phyloP scores from a whole-genome alignment of 306 rosid genomes.

The Vigna hirtella region DNA sequence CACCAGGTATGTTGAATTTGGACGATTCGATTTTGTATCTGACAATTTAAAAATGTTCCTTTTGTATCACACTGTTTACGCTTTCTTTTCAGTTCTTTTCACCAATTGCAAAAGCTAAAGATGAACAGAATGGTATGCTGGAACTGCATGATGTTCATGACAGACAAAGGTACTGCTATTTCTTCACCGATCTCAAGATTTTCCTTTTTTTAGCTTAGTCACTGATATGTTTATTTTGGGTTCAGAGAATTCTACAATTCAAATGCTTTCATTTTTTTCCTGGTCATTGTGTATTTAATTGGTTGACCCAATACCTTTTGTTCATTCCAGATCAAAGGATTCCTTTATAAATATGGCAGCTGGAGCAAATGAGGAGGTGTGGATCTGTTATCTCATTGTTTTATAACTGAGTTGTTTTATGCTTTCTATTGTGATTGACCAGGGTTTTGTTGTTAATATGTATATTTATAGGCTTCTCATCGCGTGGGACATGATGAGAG shows the following conservation, averaged over 20 bases:
- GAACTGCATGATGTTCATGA: constrained; percentile 78
- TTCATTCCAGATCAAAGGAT: constrained; percentile 76
- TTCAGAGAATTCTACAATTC: neutral
- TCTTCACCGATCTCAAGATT: constrained; percentile 30
- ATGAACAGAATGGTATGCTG: constrained; percentile 74
- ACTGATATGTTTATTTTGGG: neutral
- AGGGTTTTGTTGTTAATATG: constrained; percentile 16
- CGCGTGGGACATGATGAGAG: constrained; percentile 80
- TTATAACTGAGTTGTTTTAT: constrained; percentile 4
- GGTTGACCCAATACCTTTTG: constrained; percentile 28
- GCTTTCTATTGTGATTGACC: constrained; percentile 9
- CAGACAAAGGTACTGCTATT: constrained; percentile 66
- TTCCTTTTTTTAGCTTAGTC: neutral
- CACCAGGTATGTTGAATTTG: constrained; percentile 77
- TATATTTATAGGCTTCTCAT: constrained; percentile 74
- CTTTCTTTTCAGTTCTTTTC: constrained; percentile 81
- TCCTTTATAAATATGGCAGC: constrained; percentile 89
- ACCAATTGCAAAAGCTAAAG: constrained; percentile 80
- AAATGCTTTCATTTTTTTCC: neutral
- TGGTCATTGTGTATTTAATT: constrained; percentile 27
- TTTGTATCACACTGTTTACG: constrained; percentile 28
- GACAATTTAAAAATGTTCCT: constrained; percentile 17
- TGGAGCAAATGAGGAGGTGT: constrained; percentile 97
- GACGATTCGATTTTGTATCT: constrained; percentile 32
- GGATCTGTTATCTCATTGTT: constrained; percentile 34